phyloP scores from a whole-genome alignment of 768 basidiomycete species.

The Lentinula aciculospora region DNA sequence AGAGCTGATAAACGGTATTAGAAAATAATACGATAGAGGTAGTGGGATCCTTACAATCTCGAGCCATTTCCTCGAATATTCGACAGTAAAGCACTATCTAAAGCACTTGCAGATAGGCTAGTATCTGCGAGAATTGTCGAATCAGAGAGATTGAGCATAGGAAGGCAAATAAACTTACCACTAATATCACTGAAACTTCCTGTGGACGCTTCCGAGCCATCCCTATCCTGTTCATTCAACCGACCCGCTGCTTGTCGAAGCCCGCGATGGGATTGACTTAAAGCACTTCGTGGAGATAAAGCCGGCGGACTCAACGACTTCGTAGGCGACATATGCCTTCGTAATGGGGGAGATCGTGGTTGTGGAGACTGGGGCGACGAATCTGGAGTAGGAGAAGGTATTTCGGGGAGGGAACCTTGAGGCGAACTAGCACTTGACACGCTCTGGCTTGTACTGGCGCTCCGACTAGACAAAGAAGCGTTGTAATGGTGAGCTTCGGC shows the following conservation, averaged over 20 bases:
- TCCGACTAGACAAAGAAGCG: conserved; percentile 36
- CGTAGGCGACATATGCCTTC: conserved; percentile 43
- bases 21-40: neutral
- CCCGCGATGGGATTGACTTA: conserved; percentile 43
- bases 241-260: conserved; percentile 38
- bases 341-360: conserved; percentile 36
- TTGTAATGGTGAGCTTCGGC: neutral
- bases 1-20: neutral
- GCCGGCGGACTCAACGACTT: conserved; percentile 63
- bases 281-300: conserved; percentile 47
- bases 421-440: conserved; percentile 71
- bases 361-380: conserved; percentile 30
- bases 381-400: conserved; percentile 64
- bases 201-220: conserved; percentile 67
- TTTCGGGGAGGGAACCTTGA: conserved; percentile 75
- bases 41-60: neutral
- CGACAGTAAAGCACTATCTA: conserved; percentile 77
- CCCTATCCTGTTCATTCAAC: conserved; percentile 53
- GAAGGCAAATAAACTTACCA: conserved; percentile 38
- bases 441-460: conserved; percentile 52
- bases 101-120: conserved; percentile 70
- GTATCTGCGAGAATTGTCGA: conserved; percentile 37
- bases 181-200: conserved; percentile 79
- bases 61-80: conserved; percentile 66
- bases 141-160: neutral